A percentile compares a stretch with the other conserved stretches of the same genome.
Evolutionary conservation across 2,329 filamentous ascomycete genomes (phyloP).

Genomic region (Chalaropsis thielavioides): DNA sequence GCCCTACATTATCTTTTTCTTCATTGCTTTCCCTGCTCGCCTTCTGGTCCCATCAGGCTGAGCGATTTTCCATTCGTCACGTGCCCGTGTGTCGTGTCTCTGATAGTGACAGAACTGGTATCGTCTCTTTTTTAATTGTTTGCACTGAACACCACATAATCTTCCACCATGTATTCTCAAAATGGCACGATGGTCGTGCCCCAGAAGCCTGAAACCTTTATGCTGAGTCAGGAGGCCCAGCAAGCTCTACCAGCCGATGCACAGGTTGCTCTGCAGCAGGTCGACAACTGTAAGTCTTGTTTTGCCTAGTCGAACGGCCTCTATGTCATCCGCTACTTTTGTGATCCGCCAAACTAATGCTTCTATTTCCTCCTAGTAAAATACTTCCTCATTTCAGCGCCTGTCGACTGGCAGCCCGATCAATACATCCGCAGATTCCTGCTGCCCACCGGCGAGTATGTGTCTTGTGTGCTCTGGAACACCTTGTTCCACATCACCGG

Average conservation of each 20-base stretch:
- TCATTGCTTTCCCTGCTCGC: neutral
- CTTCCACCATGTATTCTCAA: constrained; percentile 56
- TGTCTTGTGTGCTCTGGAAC: constrained; percentile 97
- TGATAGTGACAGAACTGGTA: neutral
- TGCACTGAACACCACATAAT: constrained; percentile 2
- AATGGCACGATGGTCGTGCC: constrained; percentile 78
- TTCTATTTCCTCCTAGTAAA: constrained; percentile 51
- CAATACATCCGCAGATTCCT: constrained; percentile 95
- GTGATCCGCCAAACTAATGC: constrained; percentile 19
- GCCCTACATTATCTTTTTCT: constrained; percentile 4
- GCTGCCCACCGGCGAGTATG: constrained; percentile 93
- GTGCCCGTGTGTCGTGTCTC: neutral
- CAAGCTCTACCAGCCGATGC: constrained; percentile 92
- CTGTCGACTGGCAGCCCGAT: constrained; percentile 92
- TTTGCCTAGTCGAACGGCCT: no score
- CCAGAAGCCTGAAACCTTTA: constrained; percentile 96
- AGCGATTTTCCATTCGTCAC: constrained; percentile 13
- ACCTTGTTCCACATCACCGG: constrained; percentile 99
- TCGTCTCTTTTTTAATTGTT: constrained; percentile 7
- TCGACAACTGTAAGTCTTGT: constrained; percentile 70
- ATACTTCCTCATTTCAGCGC: constrained; percentile 98
- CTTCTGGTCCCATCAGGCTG: constrained; percentile 19
- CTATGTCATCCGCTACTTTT: no score
- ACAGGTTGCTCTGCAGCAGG: constrained; percentile 92
- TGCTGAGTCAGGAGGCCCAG: constrained; percentile 93